Base-by-base conservation (phyloP, 106 monocot species). In the Ottelia alismoides region DNA sequence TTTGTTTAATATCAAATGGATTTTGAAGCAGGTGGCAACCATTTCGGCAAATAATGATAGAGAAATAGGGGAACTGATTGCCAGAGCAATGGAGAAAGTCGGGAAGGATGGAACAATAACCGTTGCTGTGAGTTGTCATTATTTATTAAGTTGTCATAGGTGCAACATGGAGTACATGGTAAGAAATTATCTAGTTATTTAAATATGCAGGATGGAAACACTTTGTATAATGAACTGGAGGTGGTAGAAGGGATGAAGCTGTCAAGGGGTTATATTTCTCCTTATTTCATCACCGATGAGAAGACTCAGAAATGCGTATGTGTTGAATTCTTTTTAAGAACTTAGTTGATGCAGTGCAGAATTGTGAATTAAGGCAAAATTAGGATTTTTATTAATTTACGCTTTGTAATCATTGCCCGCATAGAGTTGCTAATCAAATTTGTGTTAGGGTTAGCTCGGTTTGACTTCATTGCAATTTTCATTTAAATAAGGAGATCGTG, bases 181-280 rank as follows among this genome's bases (percentile, higher is more conserved):
- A 11, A 12, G 5, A 44, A 32, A 6, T 56, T 4, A 31, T 22
- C 11, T 56, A 19, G 24, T 54, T 48, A 31, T 14, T 21, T 21
- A 25, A 25, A 4, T 52, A 48, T 66, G 23, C 72, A 87, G 87
- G 78, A 87, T 72, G 87, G 87, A 49, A 87, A 87, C 9, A 87
- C 81, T 49, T 53, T 87, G 44, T 27, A 82, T 48, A 76, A 82
- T 73, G 87, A 82, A 45, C 56, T 87, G 53, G 78, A 87, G 66
- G 69, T 82, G 24, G 87, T 82, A 49, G 82, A 87, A 67, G 87
- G 87, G 32, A 87, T 88, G 87, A 88, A 88, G 65, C 55, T 88
- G 58, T 64, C 57, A 0, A 70, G 87, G 55, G 87, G 87, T 23
- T 88, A 79, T 44, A 72, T 88, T 55, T 88, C 87, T 60, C 87